Evolutionary conservation across 2,329 filamentous ascomycete species (phyloP), one percentile per base, ranked within the genome.

Genomic region (Whalleya microplaca): DNA sequence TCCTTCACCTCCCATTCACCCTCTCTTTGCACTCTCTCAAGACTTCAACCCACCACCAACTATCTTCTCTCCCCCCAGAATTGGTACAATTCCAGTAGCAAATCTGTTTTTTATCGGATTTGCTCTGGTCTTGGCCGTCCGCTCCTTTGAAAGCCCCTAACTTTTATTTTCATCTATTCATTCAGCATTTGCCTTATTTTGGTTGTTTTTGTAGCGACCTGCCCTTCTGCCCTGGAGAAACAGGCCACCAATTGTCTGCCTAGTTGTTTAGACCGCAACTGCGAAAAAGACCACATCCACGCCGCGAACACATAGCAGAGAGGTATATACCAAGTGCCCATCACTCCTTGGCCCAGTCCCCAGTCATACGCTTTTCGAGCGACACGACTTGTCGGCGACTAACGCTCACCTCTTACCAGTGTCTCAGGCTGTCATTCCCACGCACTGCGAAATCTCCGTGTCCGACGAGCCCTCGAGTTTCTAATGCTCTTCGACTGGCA

Each of bases 111-210:
- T 57, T 65, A 52, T 67, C 68, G 72, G 72, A 78, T 78, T 81
- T 77, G 73, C 76, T 73, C 81, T 85, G 83, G 82, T 81, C 74
- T 83, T 76, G 80, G 71, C 82, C 81, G 82, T 84, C 82, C 82
- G 76, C 80, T 84, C 82, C 78, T 79, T 80, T 82, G 63, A 69
- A 51, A 64, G 63, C 59, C 45, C 60, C 46, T 48, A 48, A 43
- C 64, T 65, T 70, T 67, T 61, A 53, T 65, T 64, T 27, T 59
- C 49, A 58, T 62, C 64, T 51, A 62, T 54, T 61, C 62, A 64
- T 60, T 59, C 55, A 64, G 62, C 61, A 64, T 64, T 64, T 66
- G 62, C 64, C 61, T 63, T 66, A 64, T 60, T 64, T 66, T 64
- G 63, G 62, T 64, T 56, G 54, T 64, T 63, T n/a, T 59, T 53